Evolutionary conservation across 345 rosid species (phyloP), one percentile per base, ranked within the genome.

Genomic region (Hypericum perforatum): DNA sequence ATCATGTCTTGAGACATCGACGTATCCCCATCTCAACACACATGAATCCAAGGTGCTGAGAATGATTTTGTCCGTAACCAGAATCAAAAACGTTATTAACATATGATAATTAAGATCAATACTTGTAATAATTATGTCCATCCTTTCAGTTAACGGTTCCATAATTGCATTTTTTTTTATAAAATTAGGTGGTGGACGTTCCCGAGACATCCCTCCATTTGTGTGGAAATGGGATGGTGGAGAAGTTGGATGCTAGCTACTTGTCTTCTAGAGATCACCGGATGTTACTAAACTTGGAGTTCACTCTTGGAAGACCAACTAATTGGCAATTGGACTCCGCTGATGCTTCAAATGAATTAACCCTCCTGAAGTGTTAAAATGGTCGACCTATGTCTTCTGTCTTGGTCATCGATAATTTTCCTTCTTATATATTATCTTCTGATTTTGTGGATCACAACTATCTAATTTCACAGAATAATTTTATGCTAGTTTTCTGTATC

Each of bases 231-330:
- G 54, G 32, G 32, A 22, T 47, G 51, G 72, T 61, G 60, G 80
- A 59, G 37, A 58, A 36, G 43, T 63, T 69, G 65, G 72, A 71
- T 16, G 54, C 60, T 32, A 70, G 66, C 71, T 64, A 73, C 45
- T 70, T 71, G 73, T 57, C 79, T 49, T 63, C 79, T 46, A 76
- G 68, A 22, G 32, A 22, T 22, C 32, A 22, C 4, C 32, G 32
- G 12, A 49, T 69, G 74, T 67, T 77, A 64, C 74, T 87, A 37
- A 77, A 78, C 70, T 82, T 87, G 65, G 95, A 91, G 59, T 76
- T 91, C 74, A 91, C 92, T 5, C 92, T 91, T 47, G 96, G 98
- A 53, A 72, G 89, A 51, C 79, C 96, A 48, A 22, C 32, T 22
- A 82, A 72, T 68, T 84, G 86, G 94, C 71, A 73, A 45, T 63